phyloP scores from a whole-genome alignment of 495 filamentous ascomycete genomes.

The Articulospora tetracladia region DNA sequence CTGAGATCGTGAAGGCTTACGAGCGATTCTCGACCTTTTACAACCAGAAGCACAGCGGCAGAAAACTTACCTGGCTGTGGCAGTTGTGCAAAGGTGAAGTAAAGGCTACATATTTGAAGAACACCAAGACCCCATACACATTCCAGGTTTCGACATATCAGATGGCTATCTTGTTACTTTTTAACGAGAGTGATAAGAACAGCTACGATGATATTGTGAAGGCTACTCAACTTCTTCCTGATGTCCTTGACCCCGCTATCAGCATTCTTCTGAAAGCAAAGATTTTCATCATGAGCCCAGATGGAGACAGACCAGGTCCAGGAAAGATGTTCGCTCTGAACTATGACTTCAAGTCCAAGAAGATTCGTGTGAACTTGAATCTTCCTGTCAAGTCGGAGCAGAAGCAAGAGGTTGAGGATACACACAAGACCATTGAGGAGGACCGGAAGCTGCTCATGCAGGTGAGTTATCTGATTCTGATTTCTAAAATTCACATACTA shows the following conservation, averaged over 20 bases:
- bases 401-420: constrained; percentile 93
- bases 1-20: constrained; percentile 79
- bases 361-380: constrained; percentile 94
- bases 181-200: constrained; percentile 86
- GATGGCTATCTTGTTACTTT: constrained; percentile 94
- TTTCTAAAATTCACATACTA: constrained; percentile 17
- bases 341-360: constrained; percentile 95
- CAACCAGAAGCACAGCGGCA: constrained; percentile 89
- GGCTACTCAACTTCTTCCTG: constrained; percentile 71
- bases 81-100: constrained; percentile 97
- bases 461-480: constrained; percentile 51
- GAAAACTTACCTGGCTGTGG: constrained; percentile 97
- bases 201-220: constrained; percentile 82
- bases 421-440: constrained; percentile 99
- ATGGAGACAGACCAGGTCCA: constrained; percentile 68
- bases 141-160: constrained; percentile 97
- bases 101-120: constrained; percentile 87
- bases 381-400: constrained; percentile 90
- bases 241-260: constrained; percentile 81
- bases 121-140: constrained; percentile 86
- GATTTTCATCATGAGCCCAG: constrained; percentile 66
- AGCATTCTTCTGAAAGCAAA: constrained; percentile 86
- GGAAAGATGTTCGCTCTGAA: constrained; percentile 79
- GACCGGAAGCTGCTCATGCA: constrained; percentile 95
- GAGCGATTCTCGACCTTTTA: constrained; percentile 91